Evolutionary conservation across 768 basidiomycete genomes (phyloP).

Genomic region (Auricularia sp.): DNA sequence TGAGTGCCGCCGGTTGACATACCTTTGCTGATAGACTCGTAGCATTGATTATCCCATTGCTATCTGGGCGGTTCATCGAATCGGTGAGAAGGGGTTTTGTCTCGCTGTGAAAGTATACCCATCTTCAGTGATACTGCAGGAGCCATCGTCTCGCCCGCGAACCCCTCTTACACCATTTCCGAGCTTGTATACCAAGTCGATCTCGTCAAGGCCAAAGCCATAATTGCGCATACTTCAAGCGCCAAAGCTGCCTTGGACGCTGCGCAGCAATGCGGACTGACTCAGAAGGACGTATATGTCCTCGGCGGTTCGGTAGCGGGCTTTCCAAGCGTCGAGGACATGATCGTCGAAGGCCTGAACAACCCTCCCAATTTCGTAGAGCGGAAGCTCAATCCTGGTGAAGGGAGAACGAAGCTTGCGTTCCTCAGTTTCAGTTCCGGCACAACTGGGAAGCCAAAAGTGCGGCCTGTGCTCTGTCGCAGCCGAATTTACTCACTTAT

Average conservation of each 20-base stretch:
- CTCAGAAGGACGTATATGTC: constrained; percentile 4
- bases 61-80: constrained; percentile 36
- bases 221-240: constrained; percentile 36
- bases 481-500: not conserved
- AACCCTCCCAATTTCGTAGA: constrained; percentile 35
- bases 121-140: constrained; percentile 42
- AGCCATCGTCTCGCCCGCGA: constrained; percentile 49
- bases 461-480: not conserved
- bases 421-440: constrained; percentile 66
- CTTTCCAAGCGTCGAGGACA: constrained; percentile 29
- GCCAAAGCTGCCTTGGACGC: not conserved
- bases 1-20: not conserved
- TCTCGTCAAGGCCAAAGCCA: constrained; percentile 25
- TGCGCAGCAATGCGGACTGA: not conserved
- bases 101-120: constrained; percentile 22
- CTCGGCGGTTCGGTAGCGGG: not conserved
- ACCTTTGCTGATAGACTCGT: not conserved
- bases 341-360: constrained; percentile 40
- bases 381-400: constrained; percentile 40
- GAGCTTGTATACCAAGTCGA: constrained; percentile 51
- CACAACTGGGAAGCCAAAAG: constrained; percentile 55
- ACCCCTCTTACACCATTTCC: constrained; percentile 46
- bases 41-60: constrained; percentile 31
- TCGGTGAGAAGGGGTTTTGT: constrained; percentile 14
- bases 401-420: constrained; percentile 60